Conservation (phyloP, 2,329 filamentous ascomycete genomes). For the Ophiostoma sp. region DNA sequence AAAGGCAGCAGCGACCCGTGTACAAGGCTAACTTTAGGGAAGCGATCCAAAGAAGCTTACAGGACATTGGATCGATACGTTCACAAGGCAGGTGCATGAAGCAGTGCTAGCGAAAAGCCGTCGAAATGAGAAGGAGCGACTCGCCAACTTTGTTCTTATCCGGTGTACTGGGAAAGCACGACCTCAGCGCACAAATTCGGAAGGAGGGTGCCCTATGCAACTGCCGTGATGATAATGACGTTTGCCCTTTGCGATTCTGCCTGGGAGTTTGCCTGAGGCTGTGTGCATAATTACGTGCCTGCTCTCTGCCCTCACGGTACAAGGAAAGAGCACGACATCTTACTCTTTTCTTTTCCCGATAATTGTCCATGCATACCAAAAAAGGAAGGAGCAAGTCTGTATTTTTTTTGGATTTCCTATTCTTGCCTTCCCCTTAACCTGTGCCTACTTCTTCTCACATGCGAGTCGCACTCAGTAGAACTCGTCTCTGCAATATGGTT, state of each 20-base stretch:
- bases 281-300: background rate
- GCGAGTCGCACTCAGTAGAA: background rate
- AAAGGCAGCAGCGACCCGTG: background rate
- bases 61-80: conserved; percentile 3
- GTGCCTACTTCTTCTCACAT: background rate
- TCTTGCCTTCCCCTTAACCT: background rate
- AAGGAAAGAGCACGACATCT: background rate
- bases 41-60: background rate
- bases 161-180: background rate
- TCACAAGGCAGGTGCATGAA: background rate
- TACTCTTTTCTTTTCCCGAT: background rate
- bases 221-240: background rate
- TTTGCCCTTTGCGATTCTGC: conserved; percentile 1
- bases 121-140: background rate
- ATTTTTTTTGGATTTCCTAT: background rate
- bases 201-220: background rate
- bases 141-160: background rate
- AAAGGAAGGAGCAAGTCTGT: background rate
- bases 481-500: background rate
- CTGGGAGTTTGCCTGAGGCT: background rate
- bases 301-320: background rate
- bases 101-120: background rate
- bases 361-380: background rate
- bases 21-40: background rate
- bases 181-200: background rate